Evolutionary conservation across 305 asterid species (phyloP), one percentile per base, ranked within the genome.

Genomic region (Fraxinus nigra): DNA sequence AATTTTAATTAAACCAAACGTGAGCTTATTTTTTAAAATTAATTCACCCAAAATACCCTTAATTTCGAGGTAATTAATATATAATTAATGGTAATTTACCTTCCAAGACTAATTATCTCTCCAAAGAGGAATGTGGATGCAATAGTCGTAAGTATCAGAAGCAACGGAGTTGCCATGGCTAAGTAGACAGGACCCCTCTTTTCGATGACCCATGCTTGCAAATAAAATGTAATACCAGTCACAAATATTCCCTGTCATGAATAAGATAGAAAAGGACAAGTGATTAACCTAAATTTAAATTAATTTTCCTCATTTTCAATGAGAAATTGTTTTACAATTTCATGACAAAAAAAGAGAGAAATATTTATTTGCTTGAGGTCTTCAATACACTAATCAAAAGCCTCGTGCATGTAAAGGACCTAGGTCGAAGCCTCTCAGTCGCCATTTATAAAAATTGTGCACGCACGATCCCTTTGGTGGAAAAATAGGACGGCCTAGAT

Each of bases 131-230:
- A 81, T 8, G 95, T 96, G 0, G 99, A 94, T 8, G 92, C 74
- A 20, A 85, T 70, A 72, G 91, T 91, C 16, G 99, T 96, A 43
- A 96, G 88, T 33, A 92, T 78, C 72, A 94, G 82, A 72, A 91
- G 76, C 48, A 94, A 79, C 43, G 99, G 99, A 61, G 98, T 93
- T 16, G 99, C 87, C 89, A 87, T 89, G 65, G 98, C 93, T 46
- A 96, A 75, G 76, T 85, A 96, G 14, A 96, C 98, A 4, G 99
- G 98, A 1, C 99, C 99, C 85, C 88, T 96, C 94, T 91, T 94
- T 88, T 94, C 98, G 40, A 94, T 82, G 33, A 96, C 93, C 97
- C 97, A 96, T 77, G 97, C 77, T 87, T 96, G 99, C 0, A 96
- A 87, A 87, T 94, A 95, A 82, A 93, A 95, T 59, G 97, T 83